A percentile compares a stretch with the other conserved stretches of the same genome.
Conservation (phyloP, 495 filamentous ascomycete genomes). For the Penicillium fimorum region DNA sequence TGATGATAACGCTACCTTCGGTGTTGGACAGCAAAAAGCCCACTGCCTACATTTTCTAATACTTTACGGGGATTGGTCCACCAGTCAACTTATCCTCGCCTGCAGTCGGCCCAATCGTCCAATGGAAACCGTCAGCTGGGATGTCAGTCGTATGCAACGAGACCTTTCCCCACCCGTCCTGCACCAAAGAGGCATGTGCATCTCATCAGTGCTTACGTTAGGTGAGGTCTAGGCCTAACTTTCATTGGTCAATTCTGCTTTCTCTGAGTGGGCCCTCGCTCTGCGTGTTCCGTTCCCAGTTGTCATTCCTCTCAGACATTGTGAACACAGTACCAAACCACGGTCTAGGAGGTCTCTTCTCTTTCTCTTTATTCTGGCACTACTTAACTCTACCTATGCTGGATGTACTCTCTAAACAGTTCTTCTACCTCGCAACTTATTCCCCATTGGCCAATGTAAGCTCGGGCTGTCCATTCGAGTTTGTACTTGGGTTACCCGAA, state of each 20-base stretch:
- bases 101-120: conserved; percentile 29
- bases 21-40: conserved; percentile 34
- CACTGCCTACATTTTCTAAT: conserved; percentile 17
- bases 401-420: neutral
- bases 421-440: neutral
- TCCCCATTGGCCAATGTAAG: neutral
- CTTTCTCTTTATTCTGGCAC: neutral
- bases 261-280: conserved; percentile 31
- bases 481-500: neutral
- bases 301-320: conserved; percentile 17
- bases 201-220: conserved; percentile 18
- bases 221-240: conserved; percentile 10
- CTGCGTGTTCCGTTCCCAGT: conserved; percentile 27
- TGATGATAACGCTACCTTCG: conserved; percentile 21
- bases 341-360: neutral
- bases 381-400: neutral
- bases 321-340: neutral
- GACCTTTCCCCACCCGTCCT: conserved; percentile 22
- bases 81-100: conserved; percentile 25
- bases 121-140: conserved; percentile 30
- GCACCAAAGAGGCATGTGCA: conserved; percentile 17
- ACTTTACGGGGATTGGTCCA: conserved; percentile 36
- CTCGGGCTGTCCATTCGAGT: neutral
- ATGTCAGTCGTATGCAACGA: conserved; percentile 34
- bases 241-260: conserved; percentile 24